Evolutionary conservation across 192 early-diverging fungal species (phyloP).

Genomic region (Glomus cerebriforme): DNA sequence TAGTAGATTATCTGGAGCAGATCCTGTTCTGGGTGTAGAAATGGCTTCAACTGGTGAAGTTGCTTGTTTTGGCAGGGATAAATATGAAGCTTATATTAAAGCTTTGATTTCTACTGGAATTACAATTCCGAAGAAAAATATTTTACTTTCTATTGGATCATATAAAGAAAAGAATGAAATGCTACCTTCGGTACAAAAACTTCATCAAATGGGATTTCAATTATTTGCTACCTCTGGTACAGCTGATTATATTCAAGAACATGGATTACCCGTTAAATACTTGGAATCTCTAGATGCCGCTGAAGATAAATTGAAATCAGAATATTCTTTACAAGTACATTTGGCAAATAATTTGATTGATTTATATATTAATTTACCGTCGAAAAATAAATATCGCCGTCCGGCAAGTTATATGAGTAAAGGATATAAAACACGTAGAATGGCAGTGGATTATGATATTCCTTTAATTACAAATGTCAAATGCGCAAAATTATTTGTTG

Average conservation of each 20-base stretch:
- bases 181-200: slow-evolving; percentile 81
- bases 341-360: slow-evolving; percentile 96
- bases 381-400: slow-evolving; percentile 94
- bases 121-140: slow-evolving; percentile 91
- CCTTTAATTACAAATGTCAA: slow-evolving; percentile 99
- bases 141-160: slow-evolving; percentile 94
- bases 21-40: slow-evolving; percentile 96
- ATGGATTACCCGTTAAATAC: slow-evolving; percentile 89
- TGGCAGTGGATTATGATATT: slow-evolving; percentile 97
- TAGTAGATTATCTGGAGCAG: slow-evolving; percentile 93
- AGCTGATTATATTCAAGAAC: slow-evolving; percentile 95
- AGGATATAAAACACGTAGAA: slow-evolving; percentile 92
- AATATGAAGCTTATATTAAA: slow-evolving; percentile 84
- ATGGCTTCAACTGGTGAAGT: slow-evolving; percentile 99
- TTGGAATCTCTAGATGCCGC: slow-evolving; percentile 76
- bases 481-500: slow-evolving; percentile 97
- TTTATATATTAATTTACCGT: slow-evolving; percentile 98
- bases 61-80: slow-evolving; percentile 92
- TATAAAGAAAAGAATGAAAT: slow-evolving; percentile 99
- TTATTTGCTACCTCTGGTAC: slow-evolving; percentile 97
- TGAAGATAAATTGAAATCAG: slow-evolving; percentile 64
- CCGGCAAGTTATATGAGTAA: slow-evolving; percentile 93
- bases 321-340: slow-evolving; percentile 94
- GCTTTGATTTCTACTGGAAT: slow-evolving; percentile 76
- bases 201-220: slow-evolving; percentile 85